Evolutionary conservation across 176 grass and related monocot genomes (phyloP), one percentile per base, ranked within the genome.

Genomic region (Musa beccarii): DNA sequence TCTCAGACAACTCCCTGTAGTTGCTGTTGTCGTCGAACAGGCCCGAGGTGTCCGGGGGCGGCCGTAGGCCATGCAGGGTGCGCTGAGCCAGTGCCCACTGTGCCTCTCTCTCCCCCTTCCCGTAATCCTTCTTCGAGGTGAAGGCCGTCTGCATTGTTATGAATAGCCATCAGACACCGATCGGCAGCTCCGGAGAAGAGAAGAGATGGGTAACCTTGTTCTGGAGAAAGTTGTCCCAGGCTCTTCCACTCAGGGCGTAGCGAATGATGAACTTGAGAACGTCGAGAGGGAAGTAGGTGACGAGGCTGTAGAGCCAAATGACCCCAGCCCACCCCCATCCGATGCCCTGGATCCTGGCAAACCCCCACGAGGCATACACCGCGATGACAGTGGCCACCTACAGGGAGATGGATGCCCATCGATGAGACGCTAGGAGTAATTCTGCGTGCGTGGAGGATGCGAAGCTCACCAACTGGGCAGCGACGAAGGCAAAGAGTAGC

Each of bases 401-500:
- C 52, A 74, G 17, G 50, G n/a, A 9, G 2, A 17, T 17, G 14
- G 2, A 6, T 43, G 34, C 34, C 34, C 34, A 6, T 43, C 34
- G 34, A 43, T 43, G 34, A 43, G 34, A 43, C 34, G 0, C 34
- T 43, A 43, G 34, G 3, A 43, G 34, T 17, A 8, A 10, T 1
- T 12, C 13, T 68, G 65, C 34, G 24, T 29, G 13, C 25, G 3
- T 29, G 6, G 12, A 14, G 10, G 19, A 71, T 1, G 14, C 26
- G 13, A 25, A 74, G 29, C 59, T 77, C 76, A 85, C 52, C 34
- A 92, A 82, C 83, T 96, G 92, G 61, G 89, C 92, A 53, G 61
- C 50, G 25, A 91, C 10, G 80, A 96, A 96, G 78, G 92, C 89
- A 13, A 79, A 12, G 17, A 88, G 65, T 16, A 96, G 89, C 52